These are phyloP conservation scores for Xylaria sp. DNA, from an alignment of 2,329 filamentous ascomycete genomes.

Conservation along the genomic window DNA sequence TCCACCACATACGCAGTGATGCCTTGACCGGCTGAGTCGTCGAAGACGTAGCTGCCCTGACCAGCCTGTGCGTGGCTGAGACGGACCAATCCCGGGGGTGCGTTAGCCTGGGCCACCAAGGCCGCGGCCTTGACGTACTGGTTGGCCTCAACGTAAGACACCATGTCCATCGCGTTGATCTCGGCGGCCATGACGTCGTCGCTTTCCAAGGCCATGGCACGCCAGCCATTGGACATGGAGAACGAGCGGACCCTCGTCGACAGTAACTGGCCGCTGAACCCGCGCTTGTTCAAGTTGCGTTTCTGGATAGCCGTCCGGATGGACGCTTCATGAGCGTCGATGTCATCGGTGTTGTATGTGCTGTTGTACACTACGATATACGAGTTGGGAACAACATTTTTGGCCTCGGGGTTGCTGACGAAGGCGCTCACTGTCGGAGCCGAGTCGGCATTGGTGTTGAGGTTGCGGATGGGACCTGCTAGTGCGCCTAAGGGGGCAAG, in stretches of 20 bases:
- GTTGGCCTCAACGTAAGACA: constrained; percentile 66
- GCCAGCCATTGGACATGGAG: constrained; percentile 59
- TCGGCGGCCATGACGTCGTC: constrained; percentile 61
- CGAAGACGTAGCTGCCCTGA: constrained; percentile 59
- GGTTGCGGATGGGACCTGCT: constrained; percentile 41
- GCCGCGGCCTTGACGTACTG: constrained; percentile 57
- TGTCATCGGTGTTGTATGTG: constrained; percentile 58
- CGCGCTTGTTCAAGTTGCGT: constrained; percentile 66
- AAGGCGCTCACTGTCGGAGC: constrained; percentile 52
- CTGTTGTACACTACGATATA: constrained; percentile 75
- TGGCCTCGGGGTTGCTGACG: constrained; percentile 61
- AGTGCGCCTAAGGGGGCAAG: constrained; percentile 44
- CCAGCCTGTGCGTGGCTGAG: constrained; percentile 58
- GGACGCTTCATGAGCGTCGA: constrained; percentile 60
- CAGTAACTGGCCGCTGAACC: constrained; percentile 57
- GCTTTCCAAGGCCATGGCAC: constrained; percentile 63
- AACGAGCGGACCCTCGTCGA: constrained; percentile 60
- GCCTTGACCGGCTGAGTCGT: constrained; percentile 62
- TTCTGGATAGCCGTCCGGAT: constrained; percentile 63
- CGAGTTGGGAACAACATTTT: constrained; percentile 62
- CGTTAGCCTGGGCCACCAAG: constrained; percentile 62
- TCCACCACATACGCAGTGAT: constrained; percentile 73
- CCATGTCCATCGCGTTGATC: constrained; percentile 60
- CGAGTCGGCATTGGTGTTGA: constrained; percentile 36
- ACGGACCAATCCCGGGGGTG: constrained; percentile 64